Conservation (phyloP, 2,329 filamentous ascomycete species). For the Colletotrichum karsti region DNA sequence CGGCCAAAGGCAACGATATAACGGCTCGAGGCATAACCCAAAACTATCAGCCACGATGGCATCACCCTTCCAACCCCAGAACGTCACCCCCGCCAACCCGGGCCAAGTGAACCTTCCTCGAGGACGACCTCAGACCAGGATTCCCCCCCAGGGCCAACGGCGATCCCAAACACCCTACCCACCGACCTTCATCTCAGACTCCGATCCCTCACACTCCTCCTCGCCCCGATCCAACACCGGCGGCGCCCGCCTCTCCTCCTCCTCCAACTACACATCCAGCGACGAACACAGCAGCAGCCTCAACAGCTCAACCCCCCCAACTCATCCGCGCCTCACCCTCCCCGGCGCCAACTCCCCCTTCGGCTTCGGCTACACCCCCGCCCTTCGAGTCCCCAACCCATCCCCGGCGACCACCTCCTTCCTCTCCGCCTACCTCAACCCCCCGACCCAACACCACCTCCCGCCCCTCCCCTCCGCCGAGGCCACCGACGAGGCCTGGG, state of each 20-base stretch:
- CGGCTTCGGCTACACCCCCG: background rate
- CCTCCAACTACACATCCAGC: too few relatives aligned
- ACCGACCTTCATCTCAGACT: too few relatives aligned
- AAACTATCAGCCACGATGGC: background rate
- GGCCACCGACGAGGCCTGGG: background rate
- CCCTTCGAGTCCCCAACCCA: background rate
- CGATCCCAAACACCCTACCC: background rate
- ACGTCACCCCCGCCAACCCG: too few relatives aligned
- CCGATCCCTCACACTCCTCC: background rate
- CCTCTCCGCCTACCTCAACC: background rate
- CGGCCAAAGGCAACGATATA: too few relatives aligned
- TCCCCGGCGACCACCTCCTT: background rate
- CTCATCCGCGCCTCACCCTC: background rate
- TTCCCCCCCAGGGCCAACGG: background rate
- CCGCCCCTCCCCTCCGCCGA: background rate
- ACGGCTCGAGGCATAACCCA: background rate
- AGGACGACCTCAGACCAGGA: background rate
- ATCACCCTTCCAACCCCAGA: too few relatives aligned
- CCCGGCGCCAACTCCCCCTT: background rate
- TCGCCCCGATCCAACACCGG: background rate
- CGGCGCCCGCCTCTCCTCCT: background rate
- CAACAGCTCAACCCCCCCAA: background rate
- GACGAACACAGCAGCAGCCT: background rate
- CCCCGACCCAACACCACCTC: background rate
- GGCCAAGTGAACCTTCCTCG: too few relatives aligned